Evolutionary conservation across 1,284 basidiomycete genomes (phyloP), one percentile per base, ranked within the genome.

Genomic region (Phylloporus gajari): DNA sequence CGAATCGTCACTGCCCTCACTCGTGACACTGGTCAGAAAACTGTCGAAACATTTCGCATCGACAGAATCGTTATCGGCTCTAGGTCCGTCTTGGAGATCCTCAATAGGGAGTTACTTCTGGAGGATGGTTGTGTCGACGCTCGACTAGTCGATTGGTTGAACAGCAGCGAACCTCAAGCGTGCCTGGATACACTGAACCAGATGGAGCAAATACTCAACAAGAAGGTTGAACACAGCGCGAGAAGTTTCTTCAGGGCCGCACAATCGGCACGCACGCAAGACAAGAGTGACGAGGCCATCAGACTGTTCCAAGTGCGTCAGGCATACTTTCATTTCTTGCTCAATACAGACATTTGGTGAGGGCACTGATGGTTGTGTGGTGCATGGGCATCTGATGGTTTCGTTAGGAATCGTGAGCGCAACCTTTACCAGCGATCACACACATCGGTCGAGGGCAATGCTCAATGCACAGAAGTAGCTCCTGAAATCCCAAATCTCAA

Each of bases 41-140:
- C 74, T 1, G 32, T 62, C 38, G 71, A 77, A 60, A 67, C 44
- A 48, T 68, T 72, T 51, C 66, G 48, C 56, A 27, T 76, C 13
- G 73, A 75, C 12, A 77, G 46, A 58, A 67, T 69, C 8, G 44
- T 64, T 35, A 68, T 78, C n/a, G 72, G 64, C 17, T 74, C 72
- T 12, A 13, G 51, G 2, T 23, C 58, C 7, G 25, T 69, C 53
- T 61, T 75, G 17, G 67, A 72, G 38, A 53, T 60, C 2, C 68
- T 59, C n/a, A 71, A 71, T 30, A 62, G 42, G 59, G 38, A 66
- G 1, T 32, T 51, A 21, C 32, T 72, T 17, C 56, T 72, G 30
- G 40, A 72, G 23, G 53, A 58, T 3, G 19, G 56, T 23, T 17
- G 4, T 11, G 5, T 64, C 48, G 65, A 73, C 13, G 65, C n/a